A percentile compares a stretch with the other conserved stretches of the same genome.
These are phyloP conservation scores for Paspalum vaginatum DNA, from an alignment of 176 grass and related monocot genomes.

Conservation along the genomic window DNA sequence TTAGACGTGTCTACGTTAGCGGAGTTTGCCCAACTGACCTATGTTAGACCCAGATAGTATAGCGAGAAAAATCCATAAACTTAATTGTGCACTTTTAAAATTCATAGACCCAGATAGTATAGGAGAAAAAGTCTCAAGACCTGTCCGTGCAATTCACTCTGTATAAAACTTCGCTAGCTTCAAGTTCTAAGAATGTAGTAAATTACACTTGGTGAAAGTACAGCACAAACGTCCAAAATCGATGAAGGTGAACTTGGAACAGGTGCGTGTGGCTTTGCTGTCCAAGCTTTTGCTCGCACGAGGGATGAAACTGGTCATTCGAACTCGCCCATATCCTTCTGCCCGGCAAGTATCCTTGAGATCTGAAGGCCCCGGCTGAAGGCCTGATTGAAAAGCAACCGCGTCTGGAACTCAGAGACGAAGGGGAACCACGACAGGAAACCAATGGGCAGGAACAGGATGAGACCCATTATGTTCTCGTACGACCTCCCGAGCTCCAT, in stretches of 20 bases:
- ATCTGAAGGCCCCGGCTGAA: slow-evolving; percentile 95
- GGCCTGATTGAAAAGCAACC: slow-evolving; percentile 94
- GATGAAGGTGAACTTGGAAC: neutral
- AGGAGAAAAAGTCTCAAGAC: too few species aligned
- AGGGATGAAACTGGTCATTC: slow-evolving; percentile 17
- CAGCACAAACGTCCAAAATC: neutral
- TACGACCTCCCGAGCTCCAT: slow-evolving; percentile 90
- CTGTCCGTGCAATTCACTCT: too few species aligned
- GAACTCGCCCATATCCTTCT: slow-evolving; percentile 45
- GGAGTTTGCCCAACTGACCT: too few species aligned
- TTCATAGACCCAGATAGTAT: too few species aligned
- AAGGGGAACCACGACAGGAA: slow-evolving; percentile 98
- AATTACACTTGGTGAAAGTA: slow-evolving; percentile 1
- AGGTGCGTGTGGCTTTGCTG: neutral
- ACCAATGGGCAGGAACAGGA: slow-evolving; percentile 80
- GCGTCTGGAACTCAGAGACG: slow-evolving; percentile 93
- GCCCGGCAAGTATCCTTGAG: slow-evolving; percentile 82
- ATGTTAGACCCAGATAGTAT: too few species aligned
- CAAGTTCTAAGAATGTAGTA: neutral
- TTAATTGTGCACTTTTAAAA: too few species aligned
- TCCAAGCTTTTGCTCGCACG: neutral
- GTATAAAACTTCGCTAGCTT: neutral
- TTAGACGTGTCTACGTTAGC: too few species aligned
- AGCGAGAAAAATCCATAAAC: too few species aligned
- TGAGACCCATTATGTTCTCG: slow-evolving; percentile 81